Conservation (phyloP, 805 yeast species). For the Starmerella sirachaensis region DNA sequence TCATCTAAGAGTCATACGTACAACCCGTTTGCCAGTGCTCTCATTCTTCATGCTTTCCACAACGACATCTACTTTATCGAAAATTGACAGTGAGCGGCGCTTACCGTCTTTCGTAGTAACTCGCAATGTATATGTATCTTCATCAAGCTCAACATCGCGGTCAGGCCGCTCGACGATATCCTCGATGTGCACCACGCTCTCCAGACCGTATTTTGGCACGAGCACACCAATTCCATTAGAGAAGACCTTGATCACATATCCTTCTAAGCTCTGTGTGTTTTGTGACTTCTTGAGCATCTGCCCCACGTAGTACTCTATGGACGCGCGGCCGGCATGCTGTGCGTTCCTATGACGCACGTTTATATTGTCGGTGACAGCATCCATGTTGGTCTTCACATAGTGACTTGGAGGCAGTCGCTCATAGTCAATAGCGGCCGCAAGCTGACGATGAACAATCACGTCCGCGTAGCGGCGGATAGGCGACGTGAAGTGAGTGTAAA, state of each 20-base stretch:
- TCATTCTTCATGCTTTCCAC: slow-evolving; percentile 76
- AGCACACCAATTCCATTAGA: slow-evolving; percentile 89
- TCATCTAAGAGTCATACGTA: slow-evolving; percentile 41
- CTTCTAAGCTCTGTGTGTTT: slow-evolving; percentile 51
- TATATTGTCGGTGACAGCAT: slow-evolving; percentile 72
- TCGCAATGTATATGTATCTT: slow-evolving; percentile 58
- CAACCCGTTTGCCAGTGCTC: slow-evolving; percentile 83
- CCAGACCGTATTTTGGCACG: slow-evolving; percentile 93
- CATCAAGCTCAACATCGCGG: slow-evolving; percentile 48
- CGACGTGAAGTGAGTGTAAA: slow-evolving; percentile 95
- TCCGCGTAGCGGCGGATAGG: slow-evolving; percentile 98
- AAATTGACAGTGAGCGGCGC: slow-evolving; percentile 48
- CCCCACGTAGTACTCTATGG: slow-evolving; percentile 95
- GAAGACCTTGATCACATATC: slow-evolving; percentile 83
- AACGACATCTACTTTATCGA: slow-evolving; percentile 75
- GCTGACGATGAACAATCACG: slow-evolving; percentile 90
- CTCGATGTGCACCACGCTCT: slow-evolving; percentile 77
- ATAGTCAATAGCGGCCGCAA: slow-evolving; percentile 96
- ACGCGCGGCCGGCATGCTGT: slow-evolving; percentile 97
- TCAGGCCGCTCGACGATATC: slow-evolving; percentile 49
- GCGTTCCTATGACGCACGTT: slow-evolving; percentile 94
- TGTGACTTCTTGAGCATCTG: slow-evolving; percentile 87
- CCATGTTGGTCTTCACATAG: slow-evolving; percentile 84
- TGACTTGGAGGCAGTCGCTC: slow-evolving; percentile 72
- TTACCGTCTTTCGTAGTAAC: slow-evolving; percentile 38